Base-by-base conservation (phyloP, 345 rosid genomes). In the Gossypium thurberi region DNA sequence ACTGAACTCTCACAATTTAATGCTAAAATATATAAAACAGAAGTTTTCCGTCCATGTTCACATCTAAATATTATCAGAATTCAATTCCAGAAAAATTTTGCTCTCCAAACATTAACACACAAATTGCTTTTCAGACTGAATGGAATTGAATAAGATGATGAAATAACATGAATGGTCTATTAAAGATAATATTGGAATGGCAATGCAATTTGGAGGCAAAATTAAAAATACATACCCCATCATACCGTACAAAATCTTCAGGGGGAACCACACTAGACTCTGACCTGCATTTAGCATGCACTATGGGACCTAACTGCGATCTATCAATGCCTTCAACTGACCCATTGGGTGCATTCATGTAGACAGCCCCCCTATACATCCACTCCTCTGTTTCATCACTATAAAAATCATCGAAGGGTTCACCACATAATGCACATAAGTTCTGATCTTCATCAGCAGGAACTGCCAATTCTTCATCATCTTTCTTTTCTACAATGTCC, bases 291-390 rank as follows among this genome's bases (percentile, higher is more conserved):
- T 96, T 96, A 62, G 93, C 98, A 87, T 96, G 99, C 68, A 96
- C 99, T 77, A 96, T 96, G 13, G 97, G 97, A 76, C 99, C 98
- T 85, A 93, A 81, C 62, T 81, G 88, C 74, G 93, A 90, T 72
- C 92, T 87, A 83, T 90, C 97, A 87, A 88, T 65, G 76, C 90
- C 89, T 66, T 70, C 74, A 70, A 75, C 78, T 26, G 82, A 79
- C 74, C 88, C 97, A 56, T 75, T 80, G n/a, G 87, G 86, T 40
- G 88, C 89, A 87, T 96, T 93, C 91, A 90, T 82, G 90, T 96
- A 96, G 57, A 93, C 97, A 44, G 98, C 93, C 42, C 97, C 99
- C 81, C 79, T 96, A 76, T 96, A 96, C 98, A 96, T 96, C 99
- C 99, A 96, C 78, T 90, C 97, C 82, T 96, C 99, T 1, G 89